Evolutionary conservation across 192 early-diverging fungal species (phyloP), one percentile per base, ranked within the genome.

Genomic region (Backusella tarrabulga): DNA sequence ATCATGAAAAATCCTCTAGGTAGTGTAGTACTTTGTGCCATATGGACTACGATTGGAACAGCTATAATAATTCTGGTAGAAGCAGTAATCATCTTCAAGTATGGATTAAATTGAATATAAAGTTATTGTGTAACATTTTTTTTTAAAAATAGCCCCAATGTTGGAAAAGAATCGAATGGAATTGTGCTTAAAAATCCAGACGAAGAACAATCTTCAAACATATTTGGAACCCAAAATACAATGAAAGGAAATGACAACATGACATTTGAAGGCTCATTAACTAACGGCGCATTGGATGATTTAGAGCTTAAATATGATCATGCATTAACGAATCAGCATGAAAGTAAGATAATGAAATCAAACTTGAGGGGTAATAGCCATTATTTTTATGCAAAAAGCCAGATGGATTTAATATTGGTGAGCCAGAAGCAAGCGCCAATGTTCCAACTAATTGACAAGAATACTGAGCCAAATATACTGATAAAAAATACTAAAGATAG

Each of bases 1-100:
- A 80, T 76, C 34, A 80, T 76, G 21, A 68, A 46, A 41, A 80
- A 50, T 26, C 7, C 34, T 12, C 23, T 68, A 0, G 79, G 75
- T 26, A 76, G 52, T 21, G 12, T 68, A 29, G 4, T 76, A 7
- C 23, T 80, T 2, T 52, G 69, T 35, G 71, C 40, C 4, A 76
- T 80, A 15, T 80, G 79, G 79, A 73, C 40, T 29, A 76, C 26
- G 32, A 36, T 80, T 6, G 79, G 50, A 8, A 29, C 71, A 23
- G 42, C 69, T 17, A 69, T 63, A 40, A 73, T 71, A 0, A 26
- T 80, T 6, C 66, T 67, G 12, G 44, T 72, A n/a, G 79, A 80
- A 72, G 44, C 66, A 40, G 74, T 71, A 36, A 76, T 80, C 19
- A 19, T 74, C 0, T 74, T 79, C 72, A 79, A 74, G 78, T 74